Conservation (phyloP, 768 basidiomycete genomes). For the Suillus placidus region DNA sequence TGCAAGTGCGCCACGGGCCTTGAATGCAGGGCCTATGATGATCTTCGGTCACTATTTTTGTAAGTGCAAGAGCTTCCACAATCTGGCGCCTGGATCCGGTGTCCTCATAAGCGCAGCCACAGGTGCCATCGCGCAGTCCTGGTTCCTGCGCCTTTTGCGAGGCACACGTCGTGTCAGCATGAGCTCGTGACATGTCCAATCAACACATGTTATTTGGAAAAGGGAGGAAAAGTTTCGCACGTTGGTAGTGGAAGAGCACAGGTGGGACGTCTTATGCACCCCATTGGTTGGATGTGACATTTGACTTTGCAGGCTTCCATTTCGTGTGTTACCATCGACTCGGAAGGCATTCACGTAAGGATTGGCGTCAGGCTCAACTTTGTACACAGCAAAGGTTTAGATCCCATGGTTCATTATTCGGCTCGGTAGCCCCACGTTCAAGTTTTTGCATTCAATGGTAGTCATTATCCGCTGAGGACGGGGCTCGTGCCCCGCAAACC, state of each 20-base stretch:
- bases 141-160: background rate
- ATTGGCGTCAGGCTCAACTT: background rate
- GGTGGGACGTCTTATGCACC: background rate
- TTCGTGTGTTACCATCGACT: background rate
- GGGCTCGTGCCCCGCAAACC: background rate
- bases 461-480: background rate
- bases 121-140: background rate
- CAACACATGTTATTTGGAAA: background rate
- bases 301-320: conserved; percentile 4
- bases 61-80: background rate
- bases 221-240: background rate
- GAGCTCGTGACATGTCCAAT: background rate
- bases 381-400: background rate
- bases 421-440: background rate
- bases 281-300: background rate
- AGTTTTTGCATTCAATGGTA: background rate
- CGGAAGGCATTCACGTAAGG: conserved; percentile 1
- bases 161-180: background rate
- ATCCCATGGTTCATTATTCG: background rate
- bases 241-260: background rate
- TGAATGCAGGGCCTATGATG: background rate
- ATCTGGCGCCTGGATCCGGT: conserved; percentile 1
- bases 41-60: background rate
- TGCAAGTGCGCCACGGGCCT: background rate
- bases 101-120: background rate